These are phyloP conservation scores for Epichloe typhina DNA, from an alignment of 2,329 filamentous ascomycete species.

Conservation along the genomic window DNA sequence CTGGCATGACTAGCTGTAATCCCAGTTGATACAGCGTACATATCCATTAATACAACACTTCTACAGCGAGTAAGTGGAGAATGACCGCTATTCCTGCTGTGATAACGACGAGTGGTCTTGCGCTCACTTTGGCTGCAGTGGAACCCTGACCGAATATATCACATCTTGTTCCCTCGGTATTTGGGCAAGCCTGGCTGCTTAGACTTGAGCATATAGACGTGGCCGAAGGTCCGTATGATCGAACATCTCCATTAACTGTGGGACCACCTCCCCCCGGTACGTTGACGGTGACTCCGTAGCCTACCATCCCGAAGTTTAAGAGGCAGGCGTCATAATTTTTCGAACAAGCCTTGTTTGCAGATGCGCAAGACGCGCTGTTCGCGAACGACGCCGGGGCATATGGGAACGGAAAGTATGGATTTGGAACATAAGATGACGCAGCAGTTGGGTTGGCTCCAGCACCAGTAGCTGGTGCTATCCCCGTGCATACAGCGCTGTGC, in stretches of 20 bases:
- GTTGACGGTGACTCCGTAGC: slow-evolving; percentile 41
- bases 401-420: slow-evolving; percentile 47
- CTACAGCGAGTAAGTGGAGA: background rate
- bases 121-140: background rate
- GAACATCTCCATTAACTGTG: slow-evolving; percentile 31
- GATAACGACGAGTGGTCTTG: background rate
- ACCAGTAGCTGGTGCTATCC: slow-evolving; percentile 32
- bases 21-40: too few species aligned
- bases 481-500: slow-evolving; percentile 40
- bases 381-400: slow-evolving; percentile 39
- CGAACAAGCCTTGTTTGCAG: slow-evolving; percentile 38
- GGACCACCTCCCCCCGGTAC: slow-evolving; percentile 40
- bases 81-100: background rate
- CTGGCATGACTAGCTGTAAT: too few species aligned
- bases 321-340: slow-evolving; percentile 42
- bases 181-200: slow-evolving; percentile 37
- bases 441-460: slow-evolving; percentile 22
- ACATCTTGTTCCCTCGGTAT: slow-evolving; percentile 29
- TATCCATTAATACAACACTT: background rate
- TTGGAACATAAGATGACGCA: slow-evolving; percentile 38
- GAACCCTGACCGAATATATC: slow-evolving; percentile 11
- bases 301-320: slow-evolving; percentile 29
- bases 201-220: slow-evolving; percentile 43
- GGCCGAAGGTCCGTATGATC: slow-evolving; percentile 30
- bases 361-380: slow-evolving; percentile 36